Percentiles rank a stretch among this genome's conserved stretches.
Evolutionary conservation across 495 filamentous ascomycete species (phyloP).

Genomic region (Neurospora sp.): DNA sequence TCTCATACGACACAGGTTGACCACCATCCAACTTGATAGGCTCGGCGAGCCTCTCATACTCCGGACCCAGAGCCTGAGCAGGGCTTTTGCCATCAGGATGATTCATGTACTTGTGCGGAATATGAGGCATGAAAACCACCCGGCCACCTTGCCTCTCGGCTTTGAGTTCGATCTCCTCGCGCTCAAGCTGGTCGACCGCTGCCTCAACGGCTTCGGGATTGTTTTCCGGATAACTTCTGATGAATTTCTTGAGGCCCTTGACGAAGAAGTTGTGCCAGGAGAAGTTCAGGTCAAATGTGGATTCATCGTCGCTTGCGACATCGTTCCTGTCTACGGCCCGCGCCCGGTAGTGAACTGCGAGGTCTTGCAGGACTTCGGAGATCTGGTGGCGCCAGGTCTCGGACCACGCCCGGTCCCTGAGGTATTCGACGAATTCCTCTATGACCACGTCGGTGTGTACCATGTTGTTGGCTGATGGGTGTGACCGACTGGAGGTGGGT

Average conservation of each 20-base stretch:
- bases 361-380: not conserved
- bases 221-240: not conserved
- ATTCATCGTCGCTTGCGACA: not conserved
- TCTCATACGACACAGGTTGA: not conserved
- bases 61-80: not conserved
- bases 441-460: not conserved
- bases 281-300: not conserved
- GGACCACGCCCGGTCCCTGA: not conserved
- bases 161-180: not conserved
- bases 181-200: not conserved
- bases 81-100: not conserved
- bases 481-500: too few relatives aligned
- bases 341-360: not conserved
- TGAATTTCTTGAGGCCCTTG: not conserved
- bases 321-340: not conserved
- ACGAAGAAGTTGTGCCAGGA: not conserved
- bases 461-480: too few relatives aligned
- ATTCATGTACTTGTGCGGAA: not conserved
- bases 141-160: not conserved
- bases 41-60: not conserved
- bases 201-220: not conserved
- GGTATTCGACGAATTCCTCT: not conserved
- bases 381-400: not conserved
- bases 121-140: not conserved
- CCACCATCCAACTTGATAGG: not conserved